These are phyloP conservation scores for Thelephora aurantiotincta DNA, from an alignment of 768 basidiomycete genomes.

Conservation along the genomic window DNA sequence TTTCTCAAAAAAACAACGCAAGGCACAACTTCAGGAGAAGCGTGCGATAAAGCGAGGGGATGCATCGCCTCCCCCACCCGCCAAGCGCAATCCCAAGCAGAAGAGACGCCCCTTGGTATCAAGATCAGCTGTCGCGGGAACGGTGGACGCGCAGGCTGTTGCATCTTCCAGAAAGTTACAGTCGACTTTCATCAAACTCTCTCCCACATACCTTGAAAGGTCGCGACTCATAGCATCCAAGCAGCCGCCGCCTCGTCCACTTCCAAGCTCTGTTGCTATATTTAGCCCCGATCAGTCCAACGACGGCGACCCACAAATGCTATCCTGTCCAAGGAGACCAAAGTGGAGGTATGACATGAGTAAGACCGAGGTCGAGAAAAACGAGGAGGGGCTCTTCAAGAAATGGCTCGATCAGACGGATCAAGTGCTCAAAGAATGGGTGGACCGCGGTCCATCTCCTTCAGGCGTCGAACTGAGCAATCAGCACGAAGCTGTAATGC, in stretches of 20 bases:
- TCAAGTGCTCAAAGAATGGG: constrained; percentile 36
- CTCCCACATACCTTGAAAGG: constrained; percentile 42
- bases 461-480: constrained; percentile 1
- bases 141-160: constrained; percentile 15
- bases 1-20: constrained; percentile 55
- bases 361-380: constrained; percentile 80
- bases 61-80: constrained; percentile 18
- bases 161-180: constrained; percentile 40
- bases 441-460: not conserved
- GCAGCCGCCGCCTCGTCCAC: constrained; percentile 40
- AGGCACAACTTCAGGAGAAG: constrained; percentile 59
- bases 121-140: not conserved
- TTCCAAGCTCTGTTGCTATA: constrained; percentile 26
- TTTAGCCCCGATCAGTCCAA: constrained; percentile 16
- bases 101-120: constrained; percentile 9
- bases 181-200: constrained; percentile 54
- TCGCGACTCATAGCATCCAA: constrained; percentile 42
- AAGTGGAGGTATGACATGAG: constrained; percentile 81
- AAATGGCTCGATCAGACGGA: constrained; percentile 70
- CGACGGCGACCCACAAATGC: constrained; percentile 3
- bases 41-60: constrained; percentile 81
- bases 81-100: constrained; percentile 20
- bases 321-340: constrained; percentile 53
- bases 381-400: constrained; percentile 74
- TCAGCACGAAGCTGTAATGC: constrained; percentile 21